These are phyloP conservation scores for Camelina laxa DNA, from an alignment of 345 rosid species.

Conservation along the genomic window DNA sequence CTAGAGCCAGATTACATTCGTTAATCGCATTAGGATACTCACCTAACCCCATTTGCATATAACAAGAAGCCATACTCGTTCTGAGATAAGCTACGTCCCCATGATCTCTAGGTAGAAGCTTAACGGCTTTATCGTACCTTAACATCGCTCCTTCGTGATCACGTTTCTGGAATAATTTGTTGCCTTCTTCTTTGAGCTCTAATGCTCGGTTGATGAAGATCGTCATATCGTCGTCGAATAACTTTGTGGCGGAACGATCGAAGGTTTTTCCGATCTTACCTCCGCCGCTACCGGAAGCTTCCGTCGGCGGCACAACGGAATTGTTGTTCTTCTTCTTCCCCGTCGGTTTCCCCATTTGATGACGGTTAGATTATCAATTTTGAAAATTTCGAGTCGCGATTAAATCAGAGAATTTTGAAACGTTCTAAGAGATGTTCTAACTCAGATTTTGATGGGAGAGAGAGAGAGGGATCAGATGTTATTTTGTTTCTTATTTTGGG, in stretches of 20 bases:
- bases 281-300: slow-evolving; percentile 33
- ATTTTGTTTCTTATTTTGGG: neutral
- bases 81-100: slow-evolving; percentile 80
- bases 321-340: slow-evolving; percentile 73
- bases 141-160: slow-evolving; percentile 94
- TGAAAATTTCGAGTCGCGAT: neutral
- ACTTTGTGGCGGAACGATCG: slow-evolving; percentile 60
- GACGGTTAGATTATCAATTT: neutral
- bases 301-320: slow-evolving; percentile 42
- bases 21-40: slow-evolving; percentile 93
- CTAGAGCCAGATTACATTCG: slow-evolving; percentile 82
- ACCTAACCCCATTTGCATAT: slow-evolving; percentile 92
- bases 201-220: slow-evolving; percentile 85
- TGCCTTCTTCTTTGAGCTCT: slow-evolving; percentile 97
- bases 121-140: slow-evolving; percentile 87
- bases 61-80: slow-evolving; percentile 88
- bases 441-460: slow-evolving; percentile 12
- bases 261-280: slow-evolving; percentile 50
- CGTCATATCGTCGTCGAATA: slow-evolving; percentile 85
- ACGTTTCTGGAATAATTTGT: slow-evolving; percentile 70
- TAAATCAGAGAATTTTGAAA: neutral
- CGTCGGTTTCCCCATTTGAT: slow-evolving; percentile 82
- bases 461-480: slow-evolving; percentile 2
- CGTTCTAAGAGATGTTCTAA: no score
- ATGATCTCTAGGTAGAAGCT: slow-evolving; percentile 77